Percentiles rank a stretch among this genome's conserved stretches.
These are phyloP conservation scores for Hymenoscyphus infarciens DNA, from an alignment of 2,329 filamentous ascomycete genomes.

Conservation along the genomic window DNA sequence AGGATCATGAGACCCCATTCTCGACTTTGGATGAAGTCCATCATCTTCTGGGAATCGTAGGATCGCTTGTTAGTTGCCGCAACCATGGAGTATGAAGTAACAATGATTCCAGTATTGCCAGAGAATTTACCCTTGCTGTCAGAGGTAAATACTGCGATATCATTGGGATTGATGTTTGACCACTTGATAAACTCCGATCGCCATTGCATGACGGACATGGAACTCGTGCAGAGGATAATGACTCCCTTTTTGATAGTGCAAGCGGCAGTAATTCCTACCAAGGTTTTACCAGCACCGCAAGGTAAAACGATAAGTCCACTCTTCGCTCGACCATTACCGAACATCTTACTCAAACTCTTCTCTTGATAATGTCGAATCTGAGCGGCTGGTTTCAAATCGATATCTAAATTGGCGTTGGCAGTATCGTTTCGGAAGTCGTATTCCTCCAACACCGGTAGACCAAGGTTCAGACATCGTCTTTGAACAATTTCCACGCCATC, in stretches of 20 bases:
- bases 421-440: slow-evolving; percentile 95
- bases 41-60: slow-evolving; percentile 94
- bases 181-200: slow-evolving; percentile 94
- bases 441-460: slow-evolving; percentile 86
- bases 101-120: slow-evolving; percentile 89
- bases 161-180: slow-evolving; percentile 95
- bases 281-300: slow-evolving; percentile 93
- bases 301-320: slow-evolving; percentile 96
- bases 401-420: slow-evolving; percentile 85
- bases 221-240: slow-evolving; percentile 92
- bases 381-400: slow-evolving; percentile 84
- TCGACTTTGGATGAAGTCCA: slow-evolving; percentile 82
- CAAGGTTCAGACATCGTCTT: slow-evolving; percentile 82
- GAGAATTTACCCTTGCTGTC: slow-evolving; percentile 85
- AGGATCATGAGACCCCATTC: slow-evolving; percentile 98
- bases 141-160: slow-evolving; percentile 92
- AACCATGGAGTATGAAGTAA: slow-evolving; percentile 99
- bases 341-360: slow-evolving; percentile 98
- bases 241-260: slow-evolving; percentile 97
- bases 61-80: slow-evolving; percentile 83
- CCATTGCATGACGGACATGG: slow-evolving; percentile 98
- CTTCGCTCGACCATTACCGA: slow-evolving; percentile 94
- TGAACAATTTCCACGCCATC: slow-evolving; percentile 81
- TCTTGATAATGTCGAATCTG: slow-evolving; percentile 95
- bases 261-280: slow-evolving; percentile 96